Conservation (phyloP, 2,329 filamentous ascomycete genomes). For the Colletotrichum sp. region DNA sequence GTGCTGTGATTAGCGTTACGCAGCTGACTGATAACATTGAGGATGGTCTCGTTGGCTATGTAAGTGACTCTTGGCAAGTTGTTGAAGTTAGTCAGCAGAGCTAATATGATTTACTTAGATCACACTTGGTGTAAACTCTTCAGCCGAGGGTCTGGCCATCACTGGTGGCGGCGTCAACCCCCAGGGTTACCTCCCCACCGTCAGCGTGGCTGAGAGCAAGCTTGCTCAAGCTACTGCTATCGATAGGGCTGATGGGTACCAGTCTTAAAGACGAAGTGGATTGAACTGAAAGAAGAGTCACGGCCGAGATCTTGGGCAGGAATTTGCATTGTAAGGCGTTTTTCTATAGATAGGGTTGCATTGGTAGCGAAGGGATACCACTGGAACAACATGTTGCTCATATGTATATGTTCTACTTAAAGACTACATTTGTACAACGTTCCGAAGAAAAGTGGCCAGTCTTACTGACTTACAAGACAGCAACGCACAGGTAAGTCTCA, state of each 20-base stretch:
- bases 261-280: neutral
- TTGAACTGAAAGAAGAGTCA: neutral
- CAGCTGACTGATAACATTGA: slow-evolving; percentile 50
- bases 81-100: neutral
- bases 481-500: neutral
- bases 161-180: neutral
- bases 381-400: neutral
- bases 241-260: neutral
- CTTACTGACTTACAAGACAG: neutral
- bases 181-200: neutral
- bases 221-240: neutral
- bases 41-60: slow-evolving; percentile 51
- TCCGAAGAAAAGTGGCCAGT: neutral
- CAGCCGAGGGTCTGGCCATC: neutral
- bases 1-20: slow-evolving; percentile 57
- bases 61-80: neutral
- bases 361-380: neutral
- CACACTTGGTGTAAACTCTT: slow-evolving; percentile 41
- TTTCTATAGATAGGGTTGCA: neutral
- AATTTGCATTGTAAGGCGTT: neutral
- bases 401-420: rapidly evolving
- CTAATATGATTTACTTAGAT: slow-evolving; percentile 26
- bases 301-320: neutral
- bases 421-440: neutral
- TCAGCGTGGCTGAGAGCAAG: neutral